Evolutionary conservation across 176 grass and related monocot genomes (phyloP), one percentile per base, ranked within the genome.

Genomic region (Bonia amplexicaulis): DNA sequence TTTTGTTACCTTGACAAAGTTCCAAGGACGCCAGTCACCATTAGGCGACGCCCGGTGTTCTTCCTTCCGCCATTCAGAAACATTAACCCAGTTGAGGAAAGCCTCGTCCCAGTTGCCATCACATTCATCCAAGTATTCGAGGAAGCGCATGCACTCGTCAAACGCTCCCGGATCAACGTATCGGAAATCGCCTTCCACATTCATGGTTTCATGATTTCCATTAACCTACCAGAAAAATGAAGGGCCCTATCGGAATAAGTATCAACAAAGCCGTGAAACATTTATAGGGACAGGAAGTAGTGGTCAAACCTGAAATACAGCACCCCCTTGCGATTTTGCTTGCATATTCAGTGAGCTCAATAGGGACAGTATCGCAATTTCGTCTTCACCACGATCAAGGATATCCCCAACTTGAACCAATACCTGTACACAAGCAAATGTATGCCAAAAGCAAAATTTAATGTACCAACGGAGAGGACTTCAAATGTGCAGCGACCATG

Each of bases 201-300:
- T 98, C 93, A 98, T 95, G 2, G 96, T 91, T 92, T 98, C 96
- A 61, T 98, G 96, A 85, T 98, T 98, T 42, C 96, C 96, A 23
- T 91, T 98, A 31, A 98, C 75, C 96, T 98, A 59, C 12, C 51
- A 0, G 55, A 47, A 49, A 20, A 59, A 66, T 6, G 1, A 48
- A 60, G 10, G 2, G 1, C 17, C 66, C 19, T 1, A 58, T 57
- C 52, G 70, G 7, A 69, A 62, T 6, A 33, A 64, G 11, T 29
- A 74, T 7, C 35, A 37, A 82, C 13, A 26, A 66, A 55, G 19
- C 40, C 6, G n/a, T 52, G 42, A 12, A 77, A 16, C 35, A 65
- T 63, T 59, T 58, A 13, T 0, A 37, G 6, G 1, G 10, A 6
- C 58, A 66, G 3, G 4, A 46, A 35, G 40, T 58, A 44, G 41